phyloP scores from a whole-genome alignment of 768 basidiomycete genomes.

The Pleurotus tuoliensis region DNA sequence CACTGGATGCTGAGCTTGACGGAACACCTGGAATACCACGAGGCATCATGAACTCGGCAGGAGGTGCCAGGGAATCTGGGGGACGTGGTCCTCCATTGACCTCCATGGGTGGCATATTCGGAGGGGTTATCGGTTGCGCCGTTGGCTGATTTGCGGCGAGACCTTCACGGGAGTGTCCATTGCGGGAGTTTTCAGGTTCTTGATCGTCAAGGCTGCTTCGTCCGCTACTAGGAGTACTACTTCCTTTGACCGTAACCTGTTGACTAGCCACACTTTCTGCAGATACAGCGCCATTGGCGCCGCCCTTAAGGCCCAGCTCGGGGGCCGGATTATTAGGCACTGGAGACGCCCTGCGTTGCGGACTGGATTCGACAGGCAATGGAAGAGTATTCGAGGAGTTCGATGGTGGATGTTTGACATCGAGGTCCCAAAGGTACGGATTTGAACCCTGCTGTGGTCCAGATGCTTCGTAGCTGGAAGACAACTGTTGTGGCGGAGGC shows the following conservation, averaged over 20 bases:
- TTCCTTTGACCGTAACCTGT: not conserved
- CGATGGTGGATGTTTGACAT: not conserved
- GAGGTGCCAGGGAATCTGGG: no score
- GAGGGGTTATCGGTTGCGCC: no score
- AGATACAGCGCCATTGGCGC: not conserved
- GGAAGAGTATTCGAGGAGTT: not conserved
- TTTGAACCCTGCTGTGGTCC: not conserved
- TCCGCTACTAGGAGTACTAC: not conserved
- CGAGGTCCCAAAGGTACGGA: not conserved
- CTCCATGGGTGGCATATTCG: no score
- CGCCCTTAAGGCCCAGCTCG: not conserved
- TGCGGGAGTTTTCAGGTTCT: not conserved
- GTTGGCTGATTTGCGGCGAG: no score
- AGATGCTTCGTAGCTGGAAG: not conserved
- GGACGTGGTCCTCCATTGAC: no score
- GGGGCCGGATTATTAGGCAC: not conserved
- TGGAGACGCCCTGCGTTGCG: not conserved
- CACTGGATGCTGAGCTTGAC: not conserved
- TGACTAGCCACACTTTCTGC: not conserved
- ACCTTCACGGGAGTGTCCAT: no score
- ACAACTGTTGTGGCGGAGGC: no score
- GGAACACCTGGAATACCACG: not conserved
- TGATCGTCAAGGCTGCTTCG: not conserved
- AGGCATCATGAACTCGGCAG: no score
- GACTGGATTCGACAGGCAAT: not conserved